phyloP scores from a whole-genome alignment of 345 rosid species.

The Citrus trifoliata region DNA sequence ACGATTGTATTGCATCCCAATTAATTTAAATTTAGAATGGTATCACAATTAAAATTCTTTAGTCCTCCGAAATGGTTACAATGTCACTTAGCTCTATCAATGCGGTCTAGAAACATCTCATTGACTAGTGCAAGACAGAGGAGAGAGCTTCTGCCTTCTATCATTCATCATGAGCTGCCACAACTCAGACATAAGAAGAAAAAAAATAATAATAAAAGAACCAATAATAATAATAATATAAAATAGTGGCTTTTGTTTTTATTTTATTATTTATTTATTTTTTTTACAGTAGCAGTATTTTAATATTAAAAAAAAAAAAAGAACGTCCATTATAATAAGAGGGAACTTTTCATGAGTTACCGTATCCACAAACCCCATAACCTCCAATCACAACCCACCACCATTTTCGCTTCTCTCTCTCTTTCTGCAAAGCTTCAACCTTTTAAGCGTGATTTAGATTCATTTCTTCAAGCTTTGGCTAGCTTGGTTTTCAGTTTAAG shows the following conservation, averaged over 20 bases:
- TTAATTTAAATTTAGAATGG: too few relatives aligned
- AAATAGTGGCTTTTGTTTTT: too few relatives aligned
- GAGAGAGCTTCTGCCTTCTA: neutral
- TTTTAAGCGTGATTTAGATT: constrained; percentile 25
- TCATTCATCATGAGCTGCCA: constrained; percentile 13
- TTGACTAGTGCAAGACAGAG: neutral
- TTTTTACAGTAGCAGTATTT: neutral
- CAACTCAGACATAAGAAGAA: neutral
- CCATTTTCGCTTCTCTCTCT: constrained; percentile 20
- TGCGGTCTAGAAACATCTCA: neutral
- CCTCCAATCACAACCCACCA: constrained; percentile 51
- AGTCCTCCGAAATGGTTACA: too few relatives aligned
- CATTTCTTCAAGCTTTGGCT: constrained; percentile 30
- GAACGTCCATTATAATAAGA: constrained; percentile 23
- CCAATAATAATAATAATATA: too few relatives aligned
- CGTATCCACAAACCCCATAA: constrained; percentile 36
- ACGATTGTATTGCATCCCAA: too few relatives aligned
- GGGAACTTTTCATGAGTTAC: constrained; percentile 31
- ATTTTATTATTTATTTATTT: too few relatives aligned
- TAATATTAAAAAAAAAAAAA: constrained; percentile 9
- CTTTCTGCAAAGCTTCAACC: neutral
- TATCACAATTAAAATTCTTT: too few relatives aligned
- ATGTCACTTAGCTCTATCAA: neutral
- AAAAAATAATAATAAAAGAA: neutral
- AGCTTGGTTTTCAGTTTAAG: constrained; percentile 11